Base-by-base conservation (phyloP, 73 alveolate species). In the Symbiodinium natans region DNA sequence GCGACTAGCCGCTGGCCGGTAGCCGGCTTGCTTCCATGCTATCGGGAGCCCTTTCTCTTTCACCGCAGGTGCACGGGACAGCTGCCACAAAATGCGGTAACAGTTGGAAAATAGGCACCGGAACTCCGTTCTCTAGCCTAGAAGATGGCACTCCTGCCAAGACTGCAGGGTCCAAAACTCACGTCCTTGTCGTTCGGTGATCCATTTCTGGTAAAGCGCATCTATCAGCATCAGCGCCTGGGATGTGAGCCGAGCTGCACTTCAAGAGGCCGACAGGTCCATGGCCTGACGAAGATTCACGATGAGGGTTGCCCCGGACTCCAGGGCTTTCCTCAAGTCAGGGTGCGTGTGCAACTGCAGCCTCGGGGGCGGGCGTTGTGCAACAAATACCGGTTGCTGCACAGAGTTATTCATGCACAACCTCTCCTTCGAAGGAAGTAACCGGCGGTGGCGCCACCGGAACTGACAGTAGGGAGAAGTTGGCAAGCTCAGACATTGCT, bases 401-500 rank as follows among this genome's bases (percentile, higher is more conserved):
- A n/a, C n/a, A n/a, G n/a, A n/a, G n/a, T n/a, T n/a, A n/a, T n/a
- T n/a, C n/a, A n/a, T n/a, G n/a, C n/a, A n/a, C n/a, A n/a, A n/a
- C n/a, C n/a, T n/a, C n/a, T 43, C 92, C 98, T 92, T 75, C 98
- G 98, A 0, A 92, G 83, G 63, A 74, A 75, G 80, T 92, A 92
- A 83, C 98, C 98, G 25, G 98, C 98, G 33, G 98, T 92, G 40
- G 83, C 92, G 36, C 98, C 98, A 25, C 92, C 98, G 36, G 98
- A 92, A 33, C 97, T 90, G 97, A 54, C 97, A 33, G 54, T n/a
- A 21, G 27, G 68, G 59, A 46, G 59, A 52, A 52, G 68, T 52
- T 52, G 68, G 68, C 68, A 52, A 4, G 27, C 25, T 11, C 56
- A 52, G 27, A 52, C n/a, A 17, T 42, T 5, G 41, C 92, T 15